Conservation (phyloP, 2,329 filamentous ascomycete species). For the Rachicladosporium sp. region DNA sequence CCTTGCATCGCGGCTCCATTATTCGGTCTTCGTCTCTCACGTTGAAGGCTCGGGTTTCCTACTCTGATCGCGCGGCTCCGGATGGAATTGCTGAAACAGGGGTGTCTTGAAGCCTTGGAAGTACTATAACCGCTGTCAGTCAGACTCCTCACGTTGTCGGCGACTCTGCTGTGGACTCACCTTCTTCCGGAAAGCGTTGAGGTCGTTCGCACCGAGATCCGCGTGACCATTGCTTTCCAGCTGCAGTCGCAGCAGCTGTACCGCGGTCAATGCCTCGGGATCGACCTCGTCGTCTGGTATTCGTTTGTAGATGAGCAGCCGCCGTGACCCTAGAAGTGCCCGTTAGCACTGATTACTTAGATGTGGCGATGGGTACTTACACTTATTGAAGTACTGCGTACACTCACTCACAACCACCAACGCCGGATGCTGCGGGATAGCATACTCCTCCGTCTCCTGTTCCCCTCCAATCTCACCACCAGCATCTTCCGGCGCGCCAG, state of each 20-base stretch:
- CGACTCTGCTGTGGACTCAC: constrained; percentile 8
- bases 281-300: constrained; percentile 46
- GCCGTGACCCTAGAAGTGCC: constrained; percentile 57
- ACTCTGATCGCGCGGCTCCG: no score
- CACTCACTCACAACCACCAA: constrained; percentile 65
- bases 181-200: constrained; percentile 55
- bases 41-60: no score
- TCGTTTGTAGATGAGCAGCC: constrained; percentile 75
- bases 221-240: constrained; percentile 28
- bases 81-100: no score
- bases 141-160: constrained; percentile 2
- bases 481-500: constrained; percentile 33
- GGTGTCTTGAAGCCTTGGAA: constrained; percentile 23
- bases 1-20: no score
- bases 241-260: constrained; percentile 11
- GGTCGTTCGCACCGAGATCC: constrained; percentile 43
- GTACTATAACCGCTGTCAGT: constrained; percentile 14
- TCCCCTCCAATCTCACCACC: constrained; percentile 31
- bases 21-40: no score
- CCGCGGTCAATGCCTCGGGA: constrained; percentile 14
- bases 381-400: constrained; percentile 81
- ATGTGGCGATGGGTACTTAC: constrained; percentile 37
- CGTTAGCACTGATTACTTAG: not conserved
- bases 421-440: constrained; percentile 62
- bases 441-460: constrained; percentile 42